Evolutionary conservation across 2,329 filamentous ascomycete genomes (phyloP).

Genomic region (Trichoderma sp.): DNA sequence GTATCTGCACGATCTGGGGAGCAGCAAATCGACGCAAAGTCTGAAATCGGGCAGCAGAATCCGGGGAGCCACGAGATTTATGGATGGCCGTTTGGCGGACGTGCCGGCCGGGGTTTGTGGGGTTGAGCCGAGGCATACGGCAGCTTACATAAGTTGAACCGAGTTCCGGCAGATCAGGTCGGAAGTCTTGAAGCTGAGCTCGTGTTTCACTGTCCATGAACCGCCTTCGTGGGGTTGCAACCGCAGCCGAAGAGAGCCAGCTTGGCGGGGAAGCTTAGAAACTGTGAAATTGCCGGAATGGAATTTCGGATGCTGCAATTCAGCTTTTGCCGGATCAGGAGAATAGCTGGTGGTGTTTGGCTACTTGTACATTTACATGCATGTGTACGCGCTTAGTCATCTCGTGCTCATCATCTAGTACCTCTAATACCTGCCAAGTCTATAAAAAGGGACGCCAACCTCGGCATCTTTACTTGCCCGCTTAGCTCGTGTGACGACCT

Average conservation of each 20-base stretch:
- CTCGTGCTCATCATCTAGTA: neutral
- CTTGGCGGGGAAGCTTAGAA: constrained; percentile 8
- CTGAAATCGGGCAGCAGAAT: neutral
- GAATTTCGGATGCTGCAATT: neutral
- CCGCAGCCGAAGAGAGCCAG: neutral
- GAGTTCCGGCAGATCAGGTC: neutral
- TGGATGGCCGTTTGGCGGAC: neutral
- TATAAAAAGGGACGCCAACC: neutral
- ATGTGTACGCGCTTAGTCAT: neutral
- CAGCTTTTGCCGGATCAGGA: neutral
- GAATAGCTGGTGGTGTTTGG: neutral
- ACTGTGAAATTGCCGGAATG: neutral
- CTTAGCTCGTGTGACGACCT: neutral
- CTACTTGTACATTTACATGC: too few species aligned
- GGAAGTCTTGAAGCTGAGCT: neutral
- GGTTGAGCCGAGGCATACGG: constrained; percentile 24
- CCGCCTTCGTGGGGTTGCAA: neutral
- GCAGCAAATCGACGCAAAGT: neutral
- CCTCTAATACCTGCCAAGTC: too few species aligned
- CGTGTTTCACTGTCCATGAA: neutral
- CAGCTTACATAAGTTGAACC: constrained; percentile 22
- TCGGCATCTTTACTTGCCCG: neutral
- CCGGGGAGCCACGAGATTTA: constrained; percentile 22
- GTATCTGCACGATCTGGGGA: neutral
- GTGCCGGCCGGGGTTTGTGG: constrained; percentile 23